Percentiles rank a stretch among this genome's conserved stretches.
Evolutionary conservation across 768 basidiomycete genomes (phyloP).

Genomic region (Pulveroboletus ravenelii): DNA sequence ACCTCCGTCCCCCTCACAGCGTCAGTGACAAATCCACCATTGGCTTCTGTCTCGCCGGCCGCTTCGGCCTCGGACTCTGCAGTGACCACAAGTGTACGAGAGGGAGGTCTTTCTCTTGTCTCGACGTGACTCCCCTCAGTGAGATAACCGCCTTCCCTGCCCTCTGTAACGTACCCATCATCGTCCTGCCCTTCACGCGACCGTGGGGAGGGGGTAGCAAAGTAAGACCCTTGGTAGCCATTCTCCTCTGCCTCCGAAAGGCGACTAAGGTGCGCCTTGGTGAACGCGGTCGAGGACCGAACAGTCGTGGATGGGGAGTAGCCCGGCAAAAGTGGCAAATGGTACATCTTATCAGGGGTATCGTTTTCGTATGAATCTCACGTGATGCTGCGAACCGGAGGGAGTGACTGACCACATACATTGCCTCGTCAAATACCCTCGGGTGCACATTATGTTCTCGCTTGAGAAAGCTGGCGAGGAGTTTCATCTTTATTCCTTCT

Average conservation of each 20-base stretch:
- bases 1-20: slow-evolving; percentile 10
- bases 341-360: slow-evolving; percentile 63
- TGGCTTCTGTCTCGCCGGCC: slow-evolving; percentile 8
- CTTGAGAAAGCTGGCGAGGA: slow-evolving; percentile 80
- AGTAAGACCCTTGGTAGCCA: slow-evolving; percentile 86
- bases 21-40: slow-evolving; percentile 12
- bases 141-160: slow-evolving; percentile 58
- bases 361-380: background rate
- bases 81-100: background rate
- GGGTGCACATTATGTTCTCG: slow-evolving; percentile 89
- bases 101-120: slow-evolving; percentile 1
- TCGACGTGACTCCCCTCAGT: slow-evolving; percentile 29
- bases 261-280: slow-evolving; percentile 57
- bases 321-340: slow-evolving; percentile 85
- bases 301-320: slow-evolving; percentile 82
- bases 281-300: slow-evolving; percentile 70
- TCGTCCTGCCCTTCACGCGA: slow-evolving; percentile 20
- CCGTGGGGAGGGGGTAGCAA: slow-evolving; percentile 32
- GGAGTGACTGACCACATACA: slow-evolving; percentile 71
- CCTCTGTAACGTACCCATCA: slow-evolving; percentile 24
- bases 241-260: slow-evolving; percentile 87
- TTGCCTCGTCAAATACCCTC: slow-evolving; percentile 86
- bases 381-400: background rate
- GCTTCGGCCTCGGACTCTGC: slow-evolving; percentile 4
- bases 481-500: slow-evolving; percentile 80